Percentiles rank a stretch among this genome's conserved stretches.
Conservation (phyloP, 2,329 filamentous ascomycete genomes). For the Ophiostoma perfectum region DNA sequence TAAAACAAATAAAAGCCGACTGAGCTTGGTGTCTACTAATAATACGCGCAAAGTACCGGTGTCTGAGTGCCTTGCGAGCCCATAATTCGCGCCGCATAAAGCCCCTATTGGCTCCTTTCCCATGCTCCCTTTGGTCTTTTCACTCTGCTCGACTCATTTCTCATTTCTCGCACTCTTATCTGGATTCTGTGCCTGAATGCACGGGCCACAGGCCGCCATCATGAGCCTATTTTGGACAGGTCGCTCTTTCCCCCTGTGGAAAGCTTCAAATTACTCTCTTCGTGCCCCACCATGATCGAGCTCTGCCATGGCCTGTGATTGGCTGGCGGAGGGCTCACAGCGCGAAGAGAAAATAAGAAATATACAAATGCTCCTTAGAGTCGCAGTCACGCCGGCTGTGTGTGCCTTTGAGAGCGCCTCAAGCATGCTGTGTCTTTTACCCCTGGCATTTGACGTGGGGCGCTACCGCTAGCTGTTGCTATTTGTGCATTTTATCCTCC, state of each 20-base stretch:
- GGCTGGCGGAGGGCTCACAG: not conserved
- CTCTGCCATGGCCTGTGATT: not conserved
- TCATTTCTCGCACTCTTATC: not conserved
- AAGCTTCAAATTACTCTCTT: slow-evolving; percentile 2
- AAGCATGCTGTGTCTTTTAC: not conserved
- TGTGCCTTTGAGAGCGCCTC: too few species aligned
- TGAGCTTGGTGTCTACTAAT: too few species aligned
- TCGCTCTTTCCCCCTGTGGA: not conserved
- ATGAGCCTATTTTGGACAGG: not conserved
- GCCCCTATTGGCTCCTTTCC: not conserved
- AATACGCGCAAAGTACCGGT: not conserved
- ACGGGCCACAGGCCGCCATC: not conserved
- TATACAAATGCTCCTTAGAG: not conserved
- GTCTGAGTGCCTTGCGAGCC: too few species aligned
- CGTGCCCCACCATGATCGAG: not conserved
- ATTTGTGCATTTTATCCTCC: slow-evolving; percentile 4
- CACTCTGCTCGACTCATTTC: not conserved
- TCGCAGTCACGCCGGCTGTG: not conserved
- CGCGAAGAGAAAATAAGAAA: not conserved
- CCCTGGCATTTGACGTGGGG: slow-evolving; percentile 4
- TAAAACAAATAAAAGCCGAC: not conserved
- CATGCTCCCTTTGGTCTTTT: not conserved
- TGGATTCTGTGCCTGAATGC: slow-evolving; percentile 1
- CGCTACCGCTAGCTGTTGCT: not conserved
- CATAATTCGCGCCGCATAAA: not conserved